Percentiles rank a stretch among this genome's conserved stretches.
phyloP scores from a whole-genome alignment of 208 protist genomes.

The Phytomonas sp. region DNA sequence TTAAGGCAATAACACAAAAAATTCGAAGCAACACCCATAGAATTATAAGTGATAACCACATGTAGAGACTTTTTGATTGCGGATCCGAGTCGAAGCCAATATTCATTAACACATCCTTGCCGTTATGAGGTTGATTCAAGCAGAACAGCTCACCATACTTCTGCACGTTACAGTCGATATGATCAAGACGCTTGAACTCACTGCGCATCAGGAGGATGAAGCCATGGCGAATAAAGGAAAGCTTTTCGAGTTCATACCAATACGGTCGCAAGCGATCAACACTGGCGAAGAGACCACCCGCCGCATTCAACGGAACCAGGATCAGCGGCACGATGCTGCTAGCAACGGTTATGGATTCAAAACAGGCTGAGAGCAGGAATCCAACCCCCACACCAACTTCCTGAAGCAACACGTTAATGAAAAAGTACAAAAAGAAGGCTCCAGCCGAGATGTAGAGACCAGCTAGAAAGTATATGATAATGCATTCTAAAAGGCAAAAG shows the following conservation, averaged over 20 bases:
- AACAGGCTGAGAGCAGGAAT: slow-evolving; percentile 41
- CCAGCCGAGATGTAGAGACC: slow-evolving; percentile 28
- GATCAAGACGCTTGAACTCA: slow-evolving; percentile 41
- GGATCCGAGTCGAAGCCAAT: slow-evolving; percentile 42
- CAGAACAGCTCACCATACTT: slow-evolving; percentile 36
- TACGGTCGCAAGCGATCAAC: slow-evolving; percentile 54
- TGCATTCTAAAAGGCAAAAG: slow-evolving; percentile 32
- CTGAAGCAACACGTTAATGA: slow-evolving; percentile 28
- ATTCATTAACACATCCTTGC: slow-evolving; percentile 35
- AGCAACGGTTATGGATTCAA: slow-evolving; percentile 24
- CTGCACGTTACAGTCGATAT: slow-evolving; percentile 43
- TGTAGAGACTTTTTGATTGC: slow-evolving; percentile 30
- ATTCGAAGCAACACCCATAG: slow-evolving; percentile 38
- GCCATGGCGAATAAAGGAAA: slow-evolving; percentile 58
- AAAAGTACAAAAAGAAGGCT: slow-evolving; percentile 59
- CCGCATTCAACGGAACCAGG: slow-evolving; percentile 48
- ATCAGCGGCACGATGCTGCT: slow-evolving; percentile 49
- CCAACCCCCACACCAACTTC: slow-evolving; percentile 44
- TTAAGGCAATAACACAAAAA: slow-evolving; percentile 29
- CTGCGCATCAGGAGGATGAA: slow-evolving; percentile 58
- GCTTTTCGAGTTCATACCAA: slow-evolving; percentile 80
- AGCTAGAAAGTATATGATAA: slow-evolving; percentile 60
- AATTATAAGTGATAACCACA: slow-evolving; percentile 52
- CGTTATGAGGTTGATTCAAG: slow-evolving; percentile 30
- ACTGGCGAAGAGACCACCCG: slow-evolving; percentile 58